Percentiles rank a stretch among this genome's conserved stretches.
Evolutionary conservation across 1,139 yeast species (phyloP).

Genomic region (Blastobotrys illinoisensis): DNA sequence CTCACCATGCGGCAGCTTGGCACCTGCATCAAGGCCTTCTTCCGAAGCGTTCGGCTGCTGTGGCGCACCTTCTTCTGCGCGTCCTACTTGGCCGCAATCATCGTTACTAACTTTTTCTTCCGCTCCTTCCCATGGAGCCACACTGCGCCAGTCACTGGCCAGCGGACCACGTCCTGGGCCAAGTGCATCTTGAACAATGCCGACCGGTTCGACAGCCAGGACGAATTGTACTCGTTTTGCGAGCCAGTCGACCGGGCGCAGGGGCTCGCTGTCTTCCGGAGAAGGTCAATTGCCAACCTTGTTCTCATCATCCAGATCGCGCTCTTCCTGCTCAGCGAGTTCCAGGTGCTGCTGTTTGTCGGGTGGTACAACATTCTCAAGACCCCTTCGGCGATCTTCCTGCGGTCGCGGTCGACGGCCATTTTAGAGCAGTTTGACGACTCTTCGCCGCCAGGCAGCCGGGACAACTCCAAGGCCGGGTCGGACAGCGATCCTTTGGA

Average conservation of each 20-base stretch:
- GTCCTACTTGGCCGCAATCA: slow-evolving; percentile 11
- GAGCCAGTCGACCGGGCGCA: not conserved
- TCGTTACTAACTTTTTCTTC: not conserved
- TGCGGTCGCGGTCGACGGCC: slow-evolving; percentile 1
- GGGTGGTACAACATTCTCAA: slow-evolving; percentile 8
- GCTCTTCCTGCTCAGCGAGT: slow-evolving; percentile 4
- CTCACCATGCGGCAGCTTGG: not conserved
- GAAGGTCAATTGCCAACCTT: not conserved
- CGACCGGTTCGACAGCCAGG: not conserved
- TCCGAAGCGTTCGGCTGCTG: slow-evolving; percentile 14
- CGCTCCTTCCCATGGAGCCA: not conserved
- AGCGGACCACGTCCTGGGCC: slow-evolving; percentile 2
- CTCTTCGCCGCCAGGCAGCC: not conserved
- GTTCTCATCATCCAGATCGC: not conserved
- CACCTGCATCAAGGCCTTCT: slow-evolving; percentile 8
- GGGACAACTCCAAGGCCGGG: not conserved
- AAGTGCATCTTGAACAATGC: slow-evolving; percentile 4
- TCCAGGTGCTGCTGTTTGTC: slow-evolving; percentile 6
- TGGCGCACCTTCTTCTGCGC: slow-evolving; percentile 19
- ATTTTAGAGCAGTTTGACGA: slow-evolving; percentile 10
- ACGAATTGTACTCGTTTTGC: not conserved
- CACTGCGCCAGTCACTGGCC: not conserved
- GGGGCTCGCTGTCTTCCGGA: not conserved
- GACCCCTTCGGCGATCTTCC: slow-evolving; percentile 1
- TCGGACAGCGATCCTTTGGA: not conserved